phyloP scores from a whole-genome alignment of 2,329 filamentous ascomycete genomes.

The Xylariaceae sp. region DNA sequence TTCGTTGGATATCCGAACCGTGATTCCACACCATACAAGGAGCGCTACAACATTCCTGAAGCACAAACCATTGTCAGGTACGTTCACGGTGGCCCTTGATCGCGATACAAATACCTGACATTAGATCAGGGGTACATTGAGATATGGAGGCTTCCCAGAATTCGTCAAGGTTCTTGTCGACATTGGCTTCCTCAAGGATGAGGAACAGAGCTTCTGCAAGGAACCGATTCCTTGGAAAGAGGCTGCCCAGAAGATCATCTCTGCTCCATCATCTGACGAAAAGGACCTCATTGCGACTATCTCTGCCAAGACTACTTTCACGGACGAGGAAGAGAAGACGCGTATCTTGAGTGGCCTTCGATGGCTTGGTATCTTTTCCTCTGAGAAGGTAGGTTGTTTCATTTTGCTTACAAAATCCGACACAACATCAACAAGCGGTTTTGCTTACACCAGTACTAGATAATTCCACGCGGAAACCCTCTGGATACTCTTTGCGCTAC shows the following conservation, averaged over 20 bases:
- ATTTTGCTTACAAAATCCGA: constrained; percentile 8
- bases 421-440: background rate
- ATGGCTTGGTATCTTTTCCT: constrained; percentile 62
- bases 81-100: background rate
- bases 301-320: constrained; percentile 70
- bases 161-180: constrained; percentile 86
- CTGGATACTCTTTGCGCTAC: constrained; percentile 88
- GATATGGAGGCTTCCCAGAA: constrained; percentile 86
- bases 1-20: constrained; percentile 94
- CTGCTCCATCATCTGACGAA: constrained; percentile 61
- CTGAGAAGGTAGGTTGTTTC: constrained; percentile 51
- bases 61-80: constrained; percentile 75
- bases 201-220: constrained; percentile 61
- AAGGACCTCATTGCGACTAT: constrained; percentile 71
- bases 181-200: constrained; percentile 80
- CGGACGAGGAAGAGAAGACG: constrained; percentile 61
- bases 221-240: constrained; percentile 75
- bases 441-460: constrained; percentile 7
- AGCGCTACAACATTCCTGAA: constrained; percentile 89
- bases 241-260: constrained; percentile 73
- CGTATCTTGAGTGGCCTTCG: constrained; percentile 67
- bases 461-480: constrained; percentile 63
- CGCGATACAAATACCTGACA: constrained; percentile 4
- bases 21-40: constrained; percentile 80
- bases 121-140: constrained; percentile 58